phyloP scores from a whole-genome alignment of 2,329 filamentous ascomycete species.

The Nemania sp. region DNA sequence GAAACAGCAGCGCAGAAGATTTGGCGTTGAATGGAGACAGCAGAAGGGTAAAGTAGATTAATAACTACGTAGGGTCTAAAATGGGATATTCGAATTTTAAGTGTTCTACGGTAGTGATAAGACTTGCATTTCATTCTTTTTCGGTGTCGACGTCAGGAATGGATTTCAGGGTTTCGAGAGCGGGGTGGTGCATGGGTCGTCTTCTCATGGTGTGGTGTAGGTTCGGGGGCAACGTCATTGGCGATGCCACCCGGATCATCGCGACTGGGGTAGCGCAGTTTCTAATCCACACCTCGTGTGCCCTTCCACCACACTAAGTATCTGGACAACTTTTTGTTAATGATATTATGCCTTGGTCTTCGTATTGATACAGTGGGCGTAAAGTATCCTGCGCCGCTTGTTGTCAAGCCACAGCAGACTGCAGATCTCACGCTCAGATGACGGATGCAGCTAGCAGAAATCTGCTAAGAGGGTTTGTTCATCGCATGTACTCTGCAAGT shows the following conservation, averaged over 20 bases:
- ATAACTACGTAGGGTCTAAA: background rate
- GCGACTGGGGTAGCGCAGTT: background rate
- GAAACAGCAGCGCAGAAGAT: background rate
- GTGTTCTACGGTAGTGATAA: background rate
- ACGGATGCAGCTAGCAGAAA: background rate
- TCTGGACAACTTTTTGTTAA: background rate
- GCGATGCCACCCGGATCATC: slow-evolving; percentile 1
- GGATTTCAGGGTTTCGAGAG: slow-evolving; percentile 11
- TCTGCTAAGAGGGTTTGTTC: background rate
- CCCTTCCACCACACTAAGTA: background rate
- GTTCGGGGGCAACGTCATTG: slow-evolving; percentile 23
- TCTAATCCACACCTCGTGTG: slow-evolving; percentile 4
- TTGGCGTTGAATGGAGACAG: background rate
- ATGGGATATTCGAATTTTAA: background rate
- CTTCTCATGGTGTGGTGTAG: background rate
- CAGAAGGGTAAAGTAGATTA: background rate
- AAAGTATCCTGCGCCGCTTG: slow-evolving; percentile 15
- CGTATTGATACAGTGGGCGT: slow-evolving; percentile 6
- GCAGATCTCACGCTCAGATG: slow-evolving; percentile 1
- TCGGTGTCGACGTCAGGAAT: slow-evolving; percentile 17
- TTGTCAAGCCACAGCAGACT: slow-evolving; percentile 18
- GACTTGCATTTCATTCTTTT: background rate
- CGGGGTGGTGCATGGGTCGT: background rate
- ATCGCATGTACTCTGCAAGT: slow-evolving; percentile 16
- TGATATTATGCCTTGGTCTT: background rate